Conservation (phyloP, 2,329 filamentous ascomycete species). For the Penicillium sp. region DNA sequence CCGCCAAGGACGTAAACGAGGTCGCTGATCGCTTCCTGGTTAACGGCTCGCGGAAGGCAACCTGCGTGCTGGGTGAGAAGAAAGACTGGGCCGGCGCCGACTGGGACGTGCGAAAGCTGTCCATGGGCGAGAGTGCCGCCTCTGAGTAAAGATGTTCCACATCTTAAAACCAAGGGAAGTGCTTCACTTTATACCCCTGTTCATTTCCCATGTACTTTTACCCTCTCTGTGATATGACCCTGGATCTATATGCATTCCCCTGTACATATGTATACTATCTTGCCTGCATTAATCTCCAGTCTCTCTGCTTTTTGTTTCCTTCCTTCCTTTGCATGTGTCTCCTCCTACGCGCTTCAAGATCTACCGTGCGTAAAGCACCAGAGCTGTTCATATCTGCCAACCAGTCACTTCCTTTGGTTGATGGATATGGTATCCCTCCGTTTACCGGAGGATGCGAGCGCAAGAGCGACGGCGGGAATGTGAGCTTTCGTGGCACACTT, state of each 20-base stretch:
- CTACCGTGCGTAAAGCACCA: constrained; percentile 48
- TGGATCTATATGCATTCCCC: constrained; percentile 6
- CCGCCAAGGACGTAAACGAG: constrained; percentile 68
- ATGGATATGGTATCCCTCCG: constrained; percentile 45
- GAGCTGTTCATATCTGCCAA: constrained; percentile 47
- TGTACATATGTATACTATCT: constrained; percentile 27
- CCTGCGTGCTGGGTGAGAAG: constrained; percentile 74
- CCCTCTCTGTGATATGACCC: background rate
- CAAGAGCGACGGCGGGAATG: constrained; percentile 41
- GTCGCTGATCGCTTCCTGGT: constrained; percentile 80
- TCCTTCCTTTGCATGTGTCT: background rate
- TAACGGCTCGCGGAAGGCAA: constrained; percentile 57
- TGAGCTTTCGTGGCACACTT: constrained; percentile 32
- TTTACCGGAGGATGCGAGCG: constrained; percentile 36
- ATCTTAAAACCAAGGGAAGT: background rate
- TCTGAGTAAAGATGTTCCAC: background rate
- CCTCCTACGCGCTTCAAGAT: constrained; percentile 22
- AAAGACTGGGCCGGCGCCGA: constrained; percentile 66
- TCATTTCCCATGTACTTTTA: constrained; percentile 18
- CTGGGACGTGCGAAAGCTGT: constrained; percentile 74
- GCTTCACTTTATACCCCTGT: constrained; percentile 7
- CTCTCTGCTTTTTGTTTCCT: constrained; percentile 10
- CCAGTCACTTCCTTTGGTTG: constrained; percentile 43
- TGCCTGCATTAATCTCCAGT: constrained; percentile 15
- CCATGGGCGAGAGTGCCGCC: constrained; percentile 43